Conservation (phyloP, 768 basidiomycete species). For the Termitomyces sp. region DNA sequence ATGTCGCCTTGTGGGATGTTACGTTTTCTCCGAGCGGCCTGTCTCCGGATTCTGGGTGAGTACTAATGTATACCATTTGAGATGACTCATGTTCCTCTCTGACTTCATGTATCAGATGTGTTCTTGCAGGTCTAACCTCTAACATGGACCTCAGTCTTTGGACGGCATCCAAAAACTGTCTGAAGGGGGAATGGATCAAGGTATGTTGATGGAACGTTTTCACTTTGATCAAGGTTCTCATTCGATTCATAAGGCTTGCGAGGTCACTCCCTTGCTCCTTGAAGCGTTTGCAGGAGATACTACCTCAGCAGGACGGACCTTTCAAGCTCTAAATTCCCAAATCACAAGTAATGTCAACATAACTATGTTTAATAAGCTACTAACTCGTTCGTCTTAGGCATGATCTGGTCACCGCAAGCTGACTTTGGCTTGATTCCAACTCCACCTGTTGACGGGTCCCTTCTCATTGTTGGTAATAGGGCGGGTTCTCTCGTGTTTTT, state of each 20-base stretch:
- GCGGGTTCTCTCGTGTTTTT: constrained; percentile 60
- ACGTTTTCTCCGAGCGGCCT: constrained; percentile 67
- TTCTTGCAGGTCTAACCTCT: constrained; percentile 63
- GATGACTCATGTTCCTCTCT: not conserved
- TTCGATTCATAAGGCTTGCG: constrained; percentile 37
- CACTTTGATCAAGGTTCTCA: not conserved
- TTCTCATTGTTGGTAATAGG: constrained; percentile 66
- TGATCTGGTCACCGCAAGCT: constrained; percentile 64
- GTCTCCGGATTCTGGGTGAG: constrained; percentile 56
- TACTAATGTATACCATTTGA: not conserved
- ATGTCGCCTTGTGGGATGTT: constrained; percentile 51
- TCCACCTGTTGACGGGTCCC: constrained; percentile 50
- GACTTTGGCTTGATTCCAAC: constrained; percentile 49
- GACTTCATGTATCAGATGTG: constrained; percentile 41
- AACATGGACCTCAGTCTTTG: constrained; percentile 75
- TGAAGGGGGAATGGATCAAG: constrained; percentile 71
- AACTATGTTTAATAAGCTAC: not conserved
- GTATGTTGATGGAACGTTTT: constrained; percentile 25
- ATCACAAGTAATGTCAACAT: constrained; percentile 29
- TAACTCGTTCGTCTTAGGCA: constrained; percentile 36
- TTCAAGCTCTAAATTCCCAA: constrained; percentile 47
- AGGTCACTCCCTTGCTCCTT: constrained; percentile 50
- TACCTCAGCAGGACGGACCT: constrained; percentile 15
- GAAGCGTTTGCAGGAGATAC: constrained; percentile 21
- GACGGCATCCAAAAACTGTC: constrained; percentile 57